Conservation (phyloP, 345 rosid genomes). For the Syzygium aromaticum region DNA sequence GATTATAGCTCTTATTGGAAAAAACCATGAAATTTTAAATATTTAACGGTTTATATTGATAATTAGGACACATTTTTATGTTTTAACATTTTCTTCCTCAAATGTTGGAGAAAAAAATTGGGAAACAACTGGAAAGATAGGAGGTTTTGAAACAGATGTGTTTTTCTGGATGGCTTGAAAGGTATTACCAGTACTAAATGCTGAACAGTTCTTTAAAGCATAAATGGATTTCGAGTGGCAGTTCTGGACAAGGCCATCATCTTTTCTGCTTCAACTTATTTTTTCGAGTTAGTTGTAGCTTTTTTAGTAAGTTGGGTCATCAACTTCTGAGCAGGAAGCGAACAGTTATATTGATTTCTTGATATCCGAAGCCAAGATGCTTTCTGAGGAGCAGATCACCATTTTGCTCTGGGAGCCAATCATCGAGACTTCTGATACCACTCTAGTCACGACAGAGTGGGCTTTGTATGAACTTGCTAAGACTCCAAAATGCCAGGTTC, state of each 20-base stretch:
- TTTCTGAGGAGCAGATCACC: constrained; percentile 54
- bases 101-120: neutral
- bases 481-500: constrained; percentile 45
- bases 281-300: neutral
- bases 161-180: neutral
- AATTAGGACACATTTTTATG: neutral
- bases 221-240: neutral
- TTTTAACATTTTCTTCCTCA: neutral
- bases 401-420: constrained; percentile 73
- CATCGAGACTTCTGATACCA: constrained; percentile 72
- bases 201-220: neutral
- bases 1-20: neutral
- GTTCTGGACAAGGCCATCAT: neutral
- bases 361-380: constrained; percentile 44
- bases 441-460: constrained; percentile 83
- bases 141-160: neutral
- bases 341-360: constrained; percentile 53
- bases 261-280: neutral
- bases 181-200: neutral
- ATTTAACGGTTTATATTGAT: neutral
- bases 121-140: neutral
- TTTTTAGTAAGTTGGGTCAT: neutral
- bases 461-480: constrained; percentile 82
- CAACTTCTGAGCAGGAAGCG: constrained; percentile 24
- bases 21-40: neutral